Evolutionary conservation across 75 land plant genomes (phyloP).

Genomic region (Selaginella tamariscina): DNA sequence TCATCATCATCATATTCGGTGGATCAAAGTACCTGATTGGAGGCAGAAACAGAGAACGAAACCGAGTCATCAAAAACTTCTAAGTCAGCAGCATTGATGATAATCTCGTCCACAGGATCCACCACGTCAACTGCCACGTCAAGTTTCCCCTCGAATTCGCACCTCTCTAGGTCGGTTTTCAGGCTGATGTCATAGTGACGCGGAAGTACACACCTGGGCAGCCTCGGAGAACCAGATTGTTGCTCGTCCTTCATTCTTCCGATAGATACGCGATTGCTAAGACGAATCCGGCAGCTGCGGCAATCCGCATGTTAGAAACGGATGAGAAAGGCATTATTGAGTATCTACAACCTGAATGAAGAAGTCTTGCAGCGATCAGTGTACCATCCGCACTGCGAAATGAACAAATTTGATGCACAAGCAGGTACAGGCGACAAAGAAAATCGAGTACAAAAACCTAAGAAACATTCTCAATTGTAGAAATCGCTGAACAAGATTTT

Average conservation of each 20-base stretch:
- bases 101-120: constrained; percentile 39
- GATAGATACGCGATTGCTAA: constrained; percentile 13
- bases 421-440: not conserved
- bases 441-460: not conserved
- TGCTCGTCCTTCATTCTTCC: constrained; percentile 7
- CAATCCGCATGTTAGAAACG: too few relatives aligned
- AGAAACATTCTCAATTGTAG: too few relatives aligned
- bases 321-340: too few relatives aligned
- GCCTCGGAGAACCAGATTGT: constrained; percentile 29
- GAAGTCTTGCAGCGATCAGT: too few relatives aligned
- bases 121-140: constrained; percentile 46
- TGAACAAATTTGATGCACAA: not conserved
- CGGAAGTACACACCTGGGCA: constrained; percentile 64
- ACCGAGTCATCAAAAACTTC: constrained; percentile 24
- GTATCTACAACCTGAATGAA: too few relatives aligned
- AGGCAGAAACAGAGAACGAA: constrained; percentile 19
- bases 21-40: constrained; percentile 22
- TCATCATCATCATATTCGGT: not conserved
- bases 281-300: constrained; percentile 19
- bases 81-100: constrained; percentile 80
- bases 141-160: constrained; percentile 62
- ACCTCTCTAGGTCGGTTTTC: constrained; percentile 39
- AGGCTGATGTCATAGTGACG: constrained; percentile 58
- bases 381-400: not conserved
- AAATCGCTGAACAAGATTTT: too few relatives aligned